Percentiles rank a stretch among this genome's conserved stretches.
Evolutionary conservation across 2,329 filamentous ascomycete genomes (phyloP).

Genomic region (Mariannaea sp.): DNA sequence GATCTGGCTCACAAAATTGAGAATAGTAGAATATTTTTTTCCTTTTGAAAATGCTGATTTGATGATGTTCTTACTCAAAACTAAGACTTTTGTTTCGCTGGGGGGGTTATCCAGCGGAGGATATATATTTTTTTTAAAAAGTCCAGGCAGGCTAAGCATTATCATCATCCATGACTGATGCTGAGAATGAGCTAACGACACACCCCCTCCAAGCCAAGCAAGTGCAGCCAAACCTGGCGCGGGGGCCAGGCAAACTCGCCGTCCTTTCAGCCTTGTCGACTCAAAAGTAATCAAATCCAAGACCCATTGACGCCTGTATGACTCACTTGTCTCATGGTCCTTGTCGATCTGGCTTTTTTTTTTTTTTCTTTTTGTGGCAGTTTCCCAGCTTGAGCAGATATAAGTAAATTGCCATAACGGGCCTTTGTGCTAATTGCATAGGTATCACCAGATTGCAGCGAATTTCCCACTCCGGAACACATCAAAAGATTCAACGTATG

Average conservation of each 20-base stretch:
- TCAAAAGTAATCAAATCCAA: not conserved
- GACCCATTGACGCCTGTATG: not conserved
- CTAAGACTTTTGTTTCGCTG: too few species aligned
- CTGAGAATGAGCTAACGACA: too few species aligned
- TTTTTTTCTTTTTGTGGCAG: too few species aligned
- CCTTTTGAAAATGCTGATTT: not conserved
- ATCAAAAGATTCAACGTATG: too few species aligned
- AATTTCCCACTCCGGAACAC: too few species aligned
- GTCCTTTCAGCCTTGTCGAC: slow-evolving; percentile 12
- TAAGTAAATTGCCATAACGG: slow-evolving; percentile 2
- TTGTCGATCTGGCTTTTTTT: too few species aligned
- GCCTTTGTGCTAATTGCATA: slow-evolving; percentile 15
- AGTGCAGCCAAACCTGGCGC: slow-evolving; percentile 1
- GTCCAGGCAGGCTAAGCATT: too few species aligned
- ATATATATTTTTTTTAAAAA: too few species aligned
- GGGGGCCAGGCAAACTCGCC: not conserved
- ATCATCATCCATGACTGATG: too few species aligned
- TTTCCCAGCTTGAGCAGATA: not conserved
- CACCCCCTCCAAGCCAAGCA: too few species aligned
- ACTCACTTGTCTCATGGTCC: slow-evolving; percentile 1
- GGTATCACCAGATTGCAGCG: not conserved
- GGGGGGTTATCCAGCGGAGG: too few species aligned
- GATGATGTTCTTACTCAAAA: not conserved
- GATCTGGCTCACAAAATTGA: not conserved
- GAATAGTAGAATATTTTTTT: too few species aligned